A percentile compares a stretch with the other conserved stretches of the same genome.
Conservation (phyloP, 169 alveolate genomes). For the Plasmodium billcollinsi region DNA sequence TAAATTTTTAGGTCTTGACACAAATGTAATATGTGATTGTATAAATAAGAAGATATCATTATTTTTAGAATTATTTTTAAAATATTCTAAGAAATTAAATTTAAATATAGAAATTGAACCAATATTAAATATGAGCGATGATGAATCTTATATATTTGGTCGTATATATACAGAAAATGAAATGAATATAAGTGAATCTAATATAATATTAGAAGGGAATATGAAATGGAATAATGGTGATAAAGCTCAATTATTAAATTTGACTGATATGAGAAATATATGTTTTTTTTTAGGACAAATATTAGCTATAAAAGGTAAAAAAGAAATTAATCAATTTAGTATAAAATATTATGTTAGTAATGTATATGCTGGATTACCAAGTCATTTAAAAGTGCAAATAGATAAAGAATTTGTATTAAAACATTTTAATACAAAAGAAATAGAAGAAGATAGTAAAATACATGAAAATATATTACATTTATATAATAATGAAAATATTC, state of each 20-base stretch:
- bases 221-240: conserved; percentile 62
- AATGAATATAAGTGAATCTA: conserved; percentile 73
- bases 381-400: conserved; percentile 52
- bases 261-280: conserved; percentile 56
- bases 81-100: conserved; percentile 54
- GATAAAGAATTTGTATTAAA: conserved; percentile 52
- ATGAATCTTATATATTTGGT: conserved; percentile 65
- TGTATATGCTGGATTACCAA: conserved; percentile 76
- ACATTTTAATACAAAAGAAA: conserved; percentile 72
- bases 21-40: conserved; percentile 51
- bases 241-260: conserved; percentile 71
- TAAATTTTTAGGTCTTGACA: conserved; percentile 67
- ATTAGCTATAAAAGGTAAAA: conserved; percentile 75
- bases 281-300: conserved; percentile 75
- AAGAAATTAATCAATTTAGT: conserved; percentile 74
- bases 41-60: conserved; percentile 64
- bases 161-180: conserved; percentile 72
- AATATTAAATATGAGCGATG: conserved; percentile 68
- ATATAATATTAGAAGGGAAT: conserved; percentile 70
- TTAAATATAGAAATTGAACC: conserved; percentile 71
- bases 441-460: conserved; percentile 53
- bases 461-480: conserved; percentile 44
- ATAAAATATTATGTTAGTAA: conserved; percentile 66
- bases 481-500: conserved; percentile 74
- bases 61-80: conserved; percentile 58